phyloP scores from a whole-genome alignment of 2,329 filamentous ascomycete species.

The Pezicula radicicola region DNA sequence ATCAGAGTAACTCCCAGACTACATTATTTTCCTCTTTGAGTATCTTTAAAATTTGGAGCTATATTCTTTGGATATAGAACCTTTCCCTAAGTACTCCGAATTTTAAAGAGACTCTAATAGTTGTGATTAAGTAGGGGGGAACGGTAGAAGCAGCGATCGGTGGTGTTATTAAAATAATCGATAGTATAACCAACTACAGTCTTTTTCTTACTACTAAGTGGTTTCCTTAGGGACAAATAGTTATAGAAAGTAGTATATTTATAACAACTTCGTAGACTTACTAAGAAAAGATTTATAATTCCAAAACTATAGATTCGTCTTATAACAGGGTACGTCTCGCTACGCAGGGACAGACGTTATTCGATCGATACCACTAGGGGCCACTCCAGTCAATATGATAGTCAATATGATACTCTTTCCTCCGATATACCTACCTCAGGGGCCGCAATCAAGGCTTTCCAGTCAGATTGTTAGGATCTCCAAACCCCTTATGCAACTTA shows the following conservation, averaged over 20 bases:
- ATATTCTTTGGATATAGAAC: neutral
- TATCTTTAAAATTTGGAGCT: neutral
- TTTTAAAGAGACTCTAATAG: constrained; percentile 10
- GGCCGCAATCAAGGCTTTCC: too few species aligned
- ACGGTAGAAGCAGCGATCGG: constrained; percentile 14
- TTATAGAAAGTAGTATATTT: constrained; percentile 14
- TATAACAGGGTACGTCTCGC: neutral
- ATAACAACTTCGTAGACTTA: constrained; percentile 12
- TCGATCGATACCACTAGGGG: too few species aligned
- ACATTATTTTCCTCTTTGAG: constrained; percentile 3
- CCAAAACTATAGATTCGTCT: constrained; percentile 11
- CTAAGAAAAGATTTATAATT: constrained; percentile 12
- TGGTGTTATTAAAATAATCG: constrained; percentile 12
- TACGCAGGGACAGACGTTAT: constrained; percentile 7
- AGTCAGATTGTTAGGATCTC: neutral
- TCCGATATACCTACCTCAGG: too few species aligned
- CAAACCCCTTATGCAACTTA: constrained; percentile 2
- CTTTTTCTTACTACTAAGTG: constrained; percentile 11
- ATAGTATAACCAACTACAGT: constrained; percentile 8
- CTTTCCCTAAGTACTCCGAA: constrained; percentile 10
- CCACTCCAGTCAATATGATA: too few species aligned
- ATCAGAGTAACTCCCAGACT: constrained; percentile 9
- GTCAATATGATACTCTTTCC: too few species aligned
- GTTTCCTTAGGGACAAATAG: constrained; percentile 17
- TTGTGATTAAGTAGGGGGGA: constrained; percentile 13